phyloP scores from a whole-genome alignment of 2,329 filamentous ascomycete species.

The Cadophora gregata region DNA sequence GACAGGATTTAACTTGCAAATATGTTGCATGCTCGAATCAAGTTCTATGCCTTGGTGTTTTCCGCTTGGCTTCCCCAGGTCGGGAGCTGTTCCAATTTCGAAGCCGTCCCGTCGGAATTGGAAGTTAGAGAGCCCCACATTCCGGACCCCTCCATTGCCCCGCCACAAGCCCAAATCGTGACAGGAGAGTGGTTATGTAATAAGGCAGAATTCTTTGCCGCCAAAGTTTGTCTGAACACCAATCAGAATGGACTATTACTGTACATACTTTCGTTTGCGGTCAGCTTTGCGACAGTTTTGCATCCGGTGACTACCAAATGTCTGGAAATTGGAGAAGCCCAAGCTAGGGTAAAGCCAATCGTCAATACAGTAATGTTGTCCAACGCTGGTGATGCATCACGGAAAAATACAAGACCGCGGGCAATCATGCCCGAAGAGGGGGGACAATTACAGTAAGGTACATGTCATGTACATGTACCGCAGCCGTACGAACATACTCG shows the following conservation, averaged over 20 bases:
- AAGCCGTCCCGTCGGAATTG: conserved; percentile 3
- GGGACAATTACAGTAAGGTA: background rate
- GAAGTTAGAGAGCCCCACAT: background rate
- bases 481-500: no score
- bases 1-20: background rate
- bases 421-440: background rate
- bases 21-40: background rate
- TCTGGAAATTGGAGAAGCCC: background rate
- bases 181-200: background rate
- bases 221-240: background rate
- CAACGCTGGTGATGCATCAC: background rate
- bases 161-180: background rate
- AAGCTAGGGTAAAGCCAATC: background rate
- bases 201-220: conserved; percentile 8
- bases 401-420: conserved; percentile 9
- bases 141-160: conserved; percentile 6
- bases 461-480: no score
- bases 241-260: conserved; percentile 13
- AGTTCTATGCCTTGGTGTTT: conserved; percentile 2
- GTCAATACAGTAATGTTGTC: background rate
- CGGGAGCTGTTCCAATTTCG: background rate
- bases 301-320: background rate
- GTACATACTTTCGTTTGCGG: background rate
- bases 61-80: conserved; percentile 1
- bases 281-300: background rate